Conservation (phyloP, 2,329 filamentous ascomycete species). For the Scopulariopsis brevicaulis region DNA sequence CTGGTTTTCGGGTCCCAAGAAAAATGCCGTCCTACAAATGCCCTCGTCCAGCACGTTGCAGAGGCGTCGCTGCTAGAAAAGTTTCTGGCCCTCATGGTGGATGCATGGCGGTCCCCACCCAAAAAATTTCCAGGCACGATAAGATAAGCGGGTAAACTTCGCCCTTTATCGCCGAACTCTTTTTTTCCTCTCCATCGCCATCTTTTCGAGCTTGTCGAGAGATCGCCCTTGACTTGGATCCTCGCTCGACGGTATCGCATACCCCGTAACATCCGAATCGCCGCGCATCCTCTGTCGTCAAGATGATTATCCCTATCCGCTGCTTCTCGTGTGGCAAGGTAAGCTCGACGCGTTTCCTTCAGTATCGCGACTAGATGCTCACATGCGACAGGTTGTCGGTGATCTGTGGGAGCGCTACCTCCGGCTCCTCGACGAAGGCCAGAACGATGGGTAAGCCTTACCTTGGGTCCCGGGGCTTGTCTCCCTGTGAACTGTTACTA, state of each 20-base stretch:
- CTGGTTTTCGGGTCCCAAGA: neutral
- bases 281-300: constrained; percentile 18
- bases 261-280: neutral
- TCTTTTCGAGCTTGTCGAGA: neutral
- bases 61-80: constrained; percentile 1
- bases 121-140: constrained; percentile 26
- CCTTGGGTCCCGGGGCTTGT: too few species aligned
- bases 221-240: neutral
- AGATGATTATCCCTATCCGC: constrained; percentile 96
- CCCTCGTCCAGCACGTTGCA: neutral
- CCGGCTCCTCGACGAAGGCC: constrained; percentile 69
- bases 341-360: constrained; percentile 6
- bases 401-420: constrained; percentile 97
- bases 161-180: constrained; percentile 4
- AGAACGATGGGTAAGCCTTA: constrained; percentile 57
- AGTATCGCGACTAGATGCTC: constrained; percentile 10
- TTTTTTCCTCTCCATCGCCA: constrained; percentile 5
- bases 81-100: neutral
- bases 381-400: constrained; percentile 64
- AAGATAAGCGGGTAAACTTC: constrained; percentile 27
- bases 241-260: neutral
- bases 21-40: neutral
- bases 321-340: constrained; percentile 99
- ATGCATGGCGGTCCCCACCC: constrained; percentile 14
- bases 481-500: constrained; percentile 13